Base-by-base conservation (phyloP, 2,329 filamentous ascomycete species). In the Claviceps sp. region DNA sequence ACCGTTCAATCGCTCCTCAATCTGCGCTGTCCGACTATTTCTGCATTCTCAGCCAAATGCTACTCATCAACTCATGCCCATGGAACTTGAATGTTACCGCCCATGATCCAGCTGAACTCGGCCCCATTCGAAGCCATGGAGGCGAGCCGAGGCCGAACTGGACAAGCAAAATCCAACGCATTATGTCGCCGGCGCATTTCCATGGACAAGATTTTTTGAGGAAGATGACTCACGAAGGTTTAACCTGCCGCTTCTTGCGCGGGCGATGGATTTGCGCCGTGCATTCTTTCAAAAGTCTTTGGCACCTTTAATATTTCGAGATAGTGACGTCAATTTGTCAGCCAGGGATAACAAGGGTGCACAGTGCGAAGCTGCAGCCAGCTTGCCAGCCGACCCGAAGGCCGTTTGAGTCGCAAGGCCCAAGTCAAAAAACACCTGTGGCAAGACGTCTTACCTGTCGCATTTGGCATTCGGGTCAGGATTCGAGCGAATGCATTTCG, bases 171-270 rank as follows among this genome's bases (percentile, higher is more conserved):
- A 30, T 30, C 30, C 9, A 34, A 34, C 9, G 9, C 30, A 34
- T 34, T 4, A 4, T 11, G 30, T 34, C 30, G 30, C 30, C 41
- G 42, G 41, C 20, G 5, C 41, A 43, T 11, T 6, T 1, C 41
- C 13, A 24, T 24, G 41, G 13, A 34, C 18, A 24, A 43, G 20
- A 7, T 24, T 13, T 14, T 2, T 16, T 14, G 16, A 24, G 8
- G 16, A 16, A 24, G 13, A 26, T 26, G 20, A 69, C 74, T 67
- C 63, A 77, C 74, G 74, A 77, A 37, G 72, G 71, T 54, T 72
- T 75, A 37, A 64, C 65, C 37, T 72, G 70, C 56, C 75, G 67
- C 64, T 77, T 77, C 61, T 77, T 77, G 34, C 75, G 67, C 3
- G 72, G 72, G 24, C 68, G 69, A 57, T 74, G 74, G 26, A 75